Evolutionary conservation across 2,329 filamentous ascomycete genomes (phyloP), one percentile per base, ranked within the genome.

Genomic region (Apiospora kogelbergensis): DNA sequence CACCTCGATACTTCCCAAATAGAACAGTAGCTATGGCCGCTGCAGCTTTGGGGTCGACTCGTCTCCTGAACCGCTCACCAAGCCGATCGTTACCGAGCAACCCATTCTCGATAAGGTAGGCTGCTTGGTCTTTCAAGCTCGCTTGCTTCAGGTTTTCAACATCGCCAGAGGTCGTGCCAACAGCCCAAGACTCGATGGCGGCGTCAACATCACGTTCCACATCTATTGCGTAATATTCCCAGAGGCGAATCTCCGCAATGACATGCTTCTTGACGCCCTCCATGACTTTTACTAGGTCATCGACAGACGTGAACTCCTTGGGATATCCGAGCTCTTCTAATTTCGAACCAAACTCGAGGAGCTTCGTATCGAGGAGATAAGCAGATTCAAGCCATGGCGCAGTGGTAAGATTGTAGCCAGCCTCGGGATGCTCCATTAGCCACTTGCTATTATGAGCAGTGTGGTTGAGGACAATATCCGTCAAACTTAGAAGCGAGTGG

Each of bases 391-490:
- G 80, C 88, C 90, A 91, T 0, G 96, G 96, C 0, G 96, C 95
- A 0, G 95, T 98, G 48, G 90, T 90, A 72, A 97, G 84, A 78
- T 97, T 99, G 85, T 99, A 99, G 20, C 96, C 96, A 60, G 94
- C 92, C 75, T 99, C 96, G 0, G 97, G 96, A 77, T 99, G 95
- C 70, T 97, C 92, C 77, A 97, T 87, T 13, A 99, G 87, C 96
- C 96, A 99, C 75, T 91, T 89, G 81, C 93, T 97, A 81, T 98
- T 98, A 83, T 98, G 89, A 7, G 96, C 95, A 4, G 96, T 99
- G 82, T 99, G 96, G 77, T 99, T 99, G 85, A 96, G 94, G 60
- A 99, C 97, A 71, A 99, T 95, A 79, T 99, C 96, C 0, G 95
- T 98, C 82, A 99, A 82, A 71, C 93, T 94, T 68, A 99, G 85